Base-by-base conservation (phyloP, 768 basidiomycete genomes). In the Amanita pallidorosea region DNA sequence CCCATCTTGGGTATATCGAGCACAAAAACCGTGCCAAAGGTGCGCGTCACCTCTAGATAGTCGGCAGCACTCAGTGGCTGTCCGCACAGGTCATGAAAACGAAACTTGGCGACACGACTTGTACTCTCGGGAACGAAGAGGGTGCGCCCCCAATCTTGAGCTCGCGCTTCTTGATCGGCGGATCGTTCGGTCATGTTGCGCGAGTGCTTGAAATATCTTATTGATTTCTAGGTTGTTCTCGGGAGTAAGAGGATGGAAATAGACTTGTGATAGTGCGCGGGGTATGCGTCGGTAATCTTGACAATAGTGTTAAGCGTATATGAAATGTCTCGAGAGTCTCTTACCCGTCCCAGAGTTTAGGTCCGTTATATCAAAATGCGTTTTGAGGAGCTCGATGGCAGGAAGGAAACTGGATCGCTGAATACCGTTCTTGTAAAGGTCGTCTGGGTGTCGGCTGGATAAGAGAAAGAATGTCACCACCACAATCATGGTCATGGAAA, bases 391-490 rank as follows among this genome's bases (percentile, higher is more conserved):
- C 44, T 97, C 88, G 53, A 99, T 98, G 23, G 92, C 85, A 8
- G 96, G 96, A 42, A 97, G 62, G 68, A 99, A 99, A 60, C 91
- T 94, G 4, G 85, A 79, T 3, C 96, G 80, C 63, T 99, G 96
- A 38, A 99, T 96, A 0, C 96, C 96, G 56, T 98, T 98, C 78
- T 95, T 94, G 73, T 99, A 99, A 1, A 99, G 74, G 27, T 97
- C 90, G 59, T 97, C 87, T 2, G 96, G 96, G 63, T 96, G 92
- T 53, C 96, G 96, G 68, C 95, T 99, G 31, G 18, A n/a, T 9
- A 57, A 36, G 31, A 43, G 23, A 17, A 44, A n/a, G 31, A 11
- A 12, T 36, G 34, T 34, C 9, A 45, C 18, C 15, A 12, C 9
- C 11, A 44, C 11, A 8, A 27, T 15, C 13, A 8, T 49, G 7